Conservation (phyloP, 371 early-diverging fungal species). For the Haplosporangium sp. region DNA sequence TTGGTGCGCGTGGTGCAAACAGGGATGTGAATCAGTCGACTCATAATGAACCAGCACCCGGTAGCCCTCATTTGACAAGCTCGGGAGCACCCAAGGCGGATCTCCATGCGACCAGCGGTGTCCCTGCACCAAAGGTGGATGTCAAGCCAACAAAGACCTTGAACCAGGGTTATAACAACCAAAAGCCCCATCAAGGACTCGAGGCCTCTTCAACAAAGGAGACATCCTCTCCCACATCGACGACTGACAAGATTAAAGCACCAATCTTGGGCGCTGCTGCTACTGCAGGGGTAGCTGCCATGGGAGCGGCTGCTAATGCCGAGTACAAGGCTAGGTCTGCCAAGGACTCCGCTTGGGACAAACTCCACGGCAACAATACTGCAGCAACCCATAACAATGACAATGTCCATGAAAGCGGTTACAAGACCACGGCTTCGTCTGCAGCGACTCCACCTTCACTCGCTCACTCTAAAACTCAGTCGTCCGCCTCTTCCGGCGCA, state of each 20-base stretch:
- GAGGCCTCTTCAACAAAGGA: background rate
- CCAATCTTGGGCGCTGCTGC: background rate
- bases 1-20: background rate
- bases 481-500: background rate
- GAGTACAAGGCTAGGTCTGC: background rate
- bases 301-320: constrained; percentile 1
- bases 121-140: constrained; percentile 16
- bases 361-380: too few species aligned
- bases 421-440: too few species aligned
- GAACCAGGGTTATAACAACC: constrained; percentile 12
- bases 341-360: background rate
- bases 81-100: constrained; percentile 16
- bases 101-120: constrained; percentile 14
- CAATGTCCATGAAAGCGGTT: too few species aligned
- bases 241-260: background rate
- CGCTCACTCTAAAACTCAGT: too few species aligned
- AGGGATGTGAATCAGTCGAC: background rate
- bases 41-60: background rate
- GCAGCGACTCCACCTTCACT: background rate
- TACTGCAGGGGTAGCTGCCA: constrained; percentile 1
- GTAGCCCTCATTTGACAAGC: constrained; percentile 14
- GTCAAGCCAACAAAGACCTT: constrained; percentile 17
- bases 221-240: background rate
- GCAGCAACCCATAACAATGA: background rate
- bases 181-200: background rate